These are phyloP conservation scores for Chaetomidium leptoderma DNA, from an alignment of 495 filamentous ascomycete genomes.

Conservation along the genomic window DNA sequence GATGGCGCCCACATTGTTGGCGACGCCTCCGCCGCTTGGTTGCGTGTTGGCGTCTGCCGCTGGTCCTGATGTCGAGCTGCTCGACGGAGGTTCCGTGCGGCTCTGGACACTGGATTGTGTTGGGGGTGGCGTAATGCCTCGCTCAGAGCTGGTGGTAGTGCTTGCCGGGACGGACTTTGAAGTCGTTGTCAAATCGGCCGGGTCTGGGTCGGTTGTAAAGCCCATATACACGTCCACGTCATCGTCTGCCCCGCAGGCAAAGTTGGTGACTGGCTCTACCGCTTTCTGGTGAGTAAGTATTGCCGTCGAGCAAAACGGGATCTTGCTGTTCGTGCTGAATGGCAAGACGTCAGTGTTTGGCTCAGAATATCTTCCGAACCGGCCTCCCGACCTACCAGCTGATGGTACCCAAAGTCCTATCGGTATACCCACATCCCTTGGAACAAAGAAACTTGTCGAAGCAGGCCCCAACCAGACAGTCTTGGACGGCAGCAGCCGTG, in stretches of 20 bases:
- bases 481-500: neutral
- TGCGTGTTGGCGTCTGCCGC: neutral
- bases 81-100: neutral
- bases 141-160: neutral
- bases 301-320: conserved; percentile 3
- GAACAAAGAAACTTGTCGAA: neutral
- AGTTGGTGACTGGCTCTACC: neutral
- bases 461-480: neutral
- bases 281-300: neutral
- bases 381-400: neutral
- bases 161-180: neutral
- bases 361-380: neutral
- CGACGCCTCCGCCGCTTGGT: neutral
- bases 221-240: neutral
- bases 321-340: neutral
- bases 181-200: neutral
- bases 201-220: neutral
- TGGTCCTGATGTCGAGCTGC: neutral
- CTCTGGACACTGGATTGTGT: neutral
- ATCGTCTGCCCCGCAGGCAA: neutral
- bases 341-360: neutral
- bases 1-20: conserved; percentile 6
- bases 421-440: neutral
- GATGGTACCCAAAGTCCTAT: neutral
- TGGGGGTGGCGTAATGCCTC: neutral